Base-by-base conservation (phyloP, 345 rosid genomes). In the Populus alba region DNA sequence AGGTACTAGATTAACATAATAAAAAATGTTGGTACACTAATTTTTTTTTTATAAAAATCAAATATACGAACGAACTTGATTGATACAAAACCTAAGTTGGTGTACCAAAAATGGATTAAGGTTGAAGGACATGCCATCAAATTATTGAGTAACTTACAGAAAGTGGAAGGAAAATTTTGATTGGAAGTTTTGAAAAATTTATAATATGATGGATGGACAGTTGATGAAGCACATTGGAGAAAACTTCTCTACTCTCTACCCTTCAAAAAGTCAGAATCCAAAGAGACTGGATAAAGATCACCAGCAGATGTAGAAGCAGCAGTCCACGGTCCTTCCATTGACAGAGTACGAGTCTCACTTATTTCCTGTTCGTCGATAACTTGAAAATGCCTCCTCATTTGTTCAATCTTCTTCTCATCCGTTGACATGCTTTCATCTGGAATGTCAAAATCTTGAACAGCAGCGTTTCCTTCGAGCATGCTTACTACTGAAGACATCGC, bases 201-300 rank as follows among this genome's bases (percentile, higher is more conserved):
- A 39, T 29, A 29, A 39, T 2, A 39, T 39, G 31, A 29, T 29
- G 31, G 31, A 29, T 29, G 2, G 31, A 29, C 31, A 29, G 31
- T 45, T 47, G 51, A 13, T 47, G 51, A 47, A 3, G 51, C 18
- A 47, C 4, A 15, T 47, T 47, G 17, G 51, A 15, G 45, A 1
- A 47, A 15, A 13, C 5, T 5, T 63, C 49, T 25, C 70, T 62
- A 74, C 20, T 74, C 41, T 11, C 70, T 74, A 4, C n/a, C 29
- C 41, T 61, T 55, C 70, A 39, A 80, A 37, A 68, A 82, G 23
- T 71, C 72, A 0, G 88, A 76, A 66, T 45, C 72, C 53, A 76
- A 55, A 51, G 35, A 72, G 45, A 80, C 29, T 2, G 88, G 88
- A 78, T 83, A 83, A 16, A 83, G 83, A 81, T 89, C 92, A 2